A percentile compares a stretch with the other conserved stretches of the same genome.
These are phyloP conservation scores for Triadica sebifera DNA, from an alignment of 345 rosid genomes.

Conservation along the genomic window DNA sequence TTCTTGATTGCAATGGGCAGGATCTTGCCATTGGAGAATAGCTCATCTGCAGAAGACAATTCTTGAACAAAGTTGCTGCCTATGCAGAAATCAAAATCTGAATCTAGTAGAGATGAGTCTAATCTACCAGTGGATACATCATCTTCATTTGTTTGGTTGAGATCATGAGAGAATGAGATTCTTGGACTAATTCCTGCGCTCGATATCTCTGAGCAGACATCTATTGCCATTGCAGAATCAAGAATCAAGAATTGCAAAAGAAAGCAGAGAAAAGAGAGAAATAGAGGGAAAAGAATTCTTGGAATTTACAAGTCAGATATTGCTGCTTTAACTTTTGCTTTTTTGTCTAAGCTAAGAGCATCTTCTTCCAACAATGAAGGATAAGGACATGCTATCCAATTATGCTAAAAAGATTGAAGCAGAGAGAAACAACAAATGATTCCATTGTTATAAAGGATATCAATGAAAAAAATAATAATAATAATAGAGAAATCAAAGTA, in stretches of 20 bases:
- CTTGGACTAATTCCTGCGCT: slow-evolving; percentile 63
- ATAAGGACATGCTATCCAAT: slow-evolving; percentile 2
- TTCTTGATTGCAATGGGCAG: slow-evolving; percentile 66
- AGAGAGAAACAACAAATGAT: slow-evolving; percentile 15
- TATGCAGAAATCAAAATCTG: slow-evolving; percentile 70
- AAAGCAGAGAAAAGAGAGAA: slow-evolving; percentile 1
- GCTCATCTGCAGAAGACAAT: slow-evolving; percentile 77
- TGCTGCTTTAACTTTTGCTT: slow-evolving; percentile 44
- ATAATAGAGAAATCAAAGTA: slow-evolving; percentile 12
- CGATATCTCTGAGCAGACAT: slow-evolving; percentile 68
- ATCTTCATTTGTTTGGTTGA: slow-evolving; percentile 36
- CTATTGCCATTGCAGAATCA: slow-evolving; percentile 55
- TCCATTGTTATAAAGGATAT: slow-evolving; percentile 14
- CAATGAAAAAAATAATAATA: slow-evolving; percentile 28
- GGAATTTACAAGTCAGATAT: slow-evolving; percentile 48
- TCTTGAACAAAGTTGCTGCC: slow-evolving; percentile 45
- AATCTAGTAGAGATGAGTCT: slow-evolving; percentile 51
- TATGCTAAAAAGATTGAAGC: slow-evolving; percentile 24
- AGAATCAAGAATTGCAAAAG: slow-evolving; percentile 18
- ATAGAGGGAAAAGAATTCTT: slow-evolving; percentile 2
- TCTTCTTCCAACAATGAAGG: slow-evolving; percentile 6
- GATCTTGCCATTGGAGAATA: slow-evolving; percentile 82
- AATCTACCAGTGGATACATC: slow-evolving; percentile 38
- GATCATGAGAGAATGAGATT: slow-evolving; percentile 72
- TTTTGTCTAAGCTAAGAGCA: slow-evolving; percentile 12